phyloP scores from a whole-genome alignment of 169 alveolate genomes.

The Eimeria maxima region DNA sequence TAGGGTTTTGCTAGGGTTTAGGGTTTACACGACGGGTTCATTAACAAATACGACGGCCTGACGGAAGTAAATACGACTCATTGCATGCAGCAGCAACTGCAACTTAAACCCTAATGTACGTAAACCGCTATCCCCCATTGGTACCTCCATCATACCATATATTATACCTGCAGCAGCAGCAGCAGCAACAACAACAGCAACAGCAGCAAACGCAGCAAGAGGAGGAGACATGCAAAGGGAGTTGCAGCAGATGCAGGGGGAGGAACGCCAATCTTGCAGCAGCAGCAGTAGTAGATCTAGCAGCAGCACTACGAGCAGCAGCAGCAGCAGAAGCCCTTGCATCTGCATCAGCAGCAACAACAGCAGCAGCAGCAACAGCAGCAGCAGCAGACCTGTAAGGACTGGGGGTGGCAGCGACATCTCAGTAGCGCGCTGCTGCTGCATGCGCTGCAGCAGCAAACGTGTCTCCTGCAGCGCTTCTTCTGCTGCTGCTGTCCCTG shows the following conservation, averaged over 20 bases:
- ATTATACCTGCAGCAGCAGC: conserved; percentile 64
- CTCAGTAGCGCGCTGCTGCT: background rate
- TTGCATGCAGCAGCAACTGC: conserved; percentile 42
- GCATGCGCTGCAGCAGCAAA: background rate
- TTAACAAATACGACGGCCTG: conserved; percentile 85
- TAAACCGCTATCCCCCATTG: background rate
- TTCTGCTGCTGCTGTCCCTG: conserved; percentile 31
- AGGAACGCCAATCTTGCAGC: too few relatives aligned
- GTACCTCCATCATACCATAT: conserved; percentile 27
- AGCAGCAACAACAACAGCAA: background rate
- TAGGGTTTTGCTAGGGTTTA: conserved; percentile 25
- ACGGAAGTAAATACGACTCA: conserved; percentile 60
- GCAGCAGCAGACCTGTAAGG: too few relatives aligned
- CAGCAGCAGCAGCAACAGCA: too few relatives aligned
- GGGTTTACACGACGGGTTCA: conserved; percentile 69
- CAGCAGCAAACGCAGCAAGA: too few relatives aligned
- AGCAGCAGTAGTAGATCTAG: too few relatives aligned
- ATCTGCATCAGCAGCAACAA: background rate
- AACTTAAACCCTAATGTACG: conserved; percentile 52
- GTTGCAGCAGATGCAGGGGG: too few relatives aligned
- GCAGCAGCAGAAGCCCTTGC: background rate
- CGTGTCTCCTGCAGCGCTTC: conserved; percentile 3
- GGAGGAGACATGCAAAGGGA: too few relatives aligned
- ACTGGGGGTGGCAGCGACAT: background rate
- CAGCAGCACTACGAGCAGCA: too few relatives aligned